Evolutionary conservation across 495 filamentous ascomycete genomes (phyloP), one percentile per base, ranked within the genome.

Genomic region (Trichoderma orchidacearum): DNA sequence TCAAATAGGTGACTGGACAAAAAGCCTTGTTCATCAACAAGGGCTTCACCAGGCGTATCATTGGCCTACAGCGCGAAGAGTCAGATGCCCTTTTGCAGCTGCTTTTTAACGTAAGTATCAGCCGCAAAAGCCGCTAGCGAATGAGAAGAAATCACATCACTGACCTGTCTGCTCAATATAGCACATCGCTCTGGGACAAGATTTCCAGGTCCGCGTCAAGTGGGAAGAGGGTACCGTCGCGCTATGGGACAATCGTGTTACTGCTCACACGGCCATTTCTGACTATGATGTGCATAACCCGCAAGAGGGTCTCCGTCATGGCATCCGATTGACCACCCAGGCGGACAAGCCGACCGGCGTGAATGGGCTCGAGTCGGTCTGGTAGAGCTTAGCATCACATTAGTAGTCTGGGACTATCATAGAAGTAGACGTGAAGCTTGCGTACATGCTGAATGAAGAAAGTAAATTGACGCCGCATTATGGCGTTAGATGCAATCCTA

Each of bases 1-100:
- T n/a, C n/a, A n/a, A n/a, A 21, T 18, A 48, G 41, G 41, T 84
- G 1, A 90, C 87, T 0, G 86, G 86, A 30, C 82, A 86, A 74
- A 91, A 89, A 65, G 84, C 85, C 21, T 73, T 93, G 6, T 93
- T 87, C 64, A 73, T 88, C 63, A 90, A 90, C 64, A 85, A 85
- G 4, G 87, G 87, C 29, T 93, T 91, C 66, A 85, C 88, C 54
- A 90, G 82, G 61, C 77, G 80, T 52, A 87, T 91, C 56, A 72
- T 86, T 21, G 87, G 88, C 0, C 66, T 91, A 17, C 85, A 85
- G 51, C 82, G 85, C 30, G 76, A 75, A 56, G 85, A 89, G 70
- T 82, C 80, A 17, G 83, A 89, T 58, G 74, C 78, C 13, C 81
- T 90, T 56, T 70, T 89, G 27, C 62, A 73, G 25, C 80, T 84